Evolutionary conservation across 139 green algal species (phyloP).

Genomic region (Chlorella sp.): DNA sequence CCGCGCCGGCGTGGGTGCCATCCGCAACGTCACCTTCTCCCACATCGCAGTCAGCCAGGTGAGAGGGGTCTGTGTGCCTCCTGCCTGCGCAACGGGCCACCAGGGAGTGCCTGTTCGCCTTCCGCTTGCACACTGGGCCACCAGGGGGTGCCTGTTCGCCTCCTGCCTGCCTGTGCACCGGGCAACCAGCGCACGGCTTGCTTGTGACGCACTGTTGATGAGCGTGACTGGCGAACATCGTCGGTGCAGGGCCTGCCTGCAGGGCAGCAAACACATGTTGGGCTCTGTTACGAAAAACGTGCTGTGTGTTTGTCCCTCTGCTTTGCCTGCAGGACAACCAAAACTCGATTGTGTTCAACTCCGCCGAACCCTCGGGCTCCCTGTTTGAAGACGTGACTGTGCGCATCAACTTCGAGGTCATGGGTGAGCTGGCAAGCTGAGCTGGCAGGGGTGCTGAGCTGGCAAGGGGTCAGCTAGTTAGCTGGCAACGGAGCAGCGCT

Average conservation of each 20-base stretch:
- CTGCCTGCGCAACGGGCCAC: no score
- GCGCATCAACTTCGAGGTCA: slow-evolving; percentile 24
- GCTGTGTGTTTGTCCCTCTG: background rate
- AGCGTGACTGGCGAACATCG: no score
- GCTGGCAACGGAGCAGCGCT: no score
- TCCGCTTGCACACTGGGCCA: no score
- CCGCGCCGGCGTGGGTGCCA: background rate
- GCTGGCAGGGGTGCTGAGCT: background rate
- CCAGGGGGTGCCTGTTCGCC: no score
- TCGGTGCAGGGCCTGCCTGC: no score
- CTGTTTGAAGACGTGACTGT: slow-evolving; percentile 6
- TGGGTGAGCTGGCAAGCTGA: background rate
- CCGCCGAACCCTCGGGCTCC: background rate
- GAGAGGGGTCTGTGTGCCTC: background rate
- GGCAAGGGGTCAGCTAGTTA: no score
- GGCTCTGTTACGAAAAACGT: no score
- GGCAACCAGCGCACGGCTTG: background rate
- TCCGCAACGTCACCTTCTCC: slow-evolving; percentile 4
- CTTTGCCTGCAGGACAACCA: slow-evolving; percentile 13
- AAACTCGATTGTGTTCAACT: background rate
- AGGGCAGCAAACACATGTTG: no score
- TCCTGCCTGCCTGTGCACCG: background rate
- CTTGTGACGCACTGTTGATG: no score
- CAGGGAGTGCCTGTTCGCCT: background rate
- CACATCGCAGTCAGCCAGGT: slow-evolving; percentile 18